Base-by-base conservation (phyloP, 768 basidiomycete species). In the Leucocoprinus leucothites region DNA sequence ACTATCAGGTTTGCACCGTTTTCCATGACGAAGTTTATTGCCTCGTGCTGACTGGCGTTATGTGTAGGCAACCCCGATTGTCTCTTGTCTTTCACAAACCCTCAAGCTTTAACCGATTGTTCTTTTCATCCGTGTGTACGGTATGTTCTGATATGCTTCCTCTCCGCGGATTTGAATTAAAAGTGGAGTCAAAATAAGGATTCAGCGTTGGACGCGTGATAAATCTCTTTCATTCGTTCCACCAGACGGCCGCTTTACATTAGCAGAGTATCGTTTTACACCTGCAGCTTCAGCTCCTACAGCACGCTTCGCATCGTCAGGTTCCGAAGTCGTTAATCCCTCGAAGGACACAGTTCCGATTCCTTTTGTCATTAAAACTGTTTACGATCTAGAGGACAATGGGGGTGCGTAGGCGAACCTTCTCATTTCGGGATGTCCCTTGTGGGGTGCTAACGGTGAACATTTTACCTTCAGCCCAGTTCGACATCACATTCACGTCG, bases 71-170 rank as follows among this genome's bases (percentile, higher is more conserved):
- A 87, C 42, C 95, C 95, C n/a, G 95, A 97, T 64, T 78, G 95
- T 51, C 74, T 85, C 1, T 67, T 96, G 55, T 83, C 80, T 13
- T 90, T 96, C 66, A 77, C 82, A 6, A 93, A 91, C 66, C 79
- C 90, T 1, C 82, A 82, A 61, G 79, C 83, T 26, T 72, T 94
- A 62, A 75, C 74, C 1, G 91, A 95, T 61, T 89, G 87, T 58
- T 83, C 90, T 1, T 96, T 98, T 69, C 96, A 98, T 67, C 85
- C 94, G 26, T 97, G 94, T 67, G 86, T 98, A 53, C 81, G 95
- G 92, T 92, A 67, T 56, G 82, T 66, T 9, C 36, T 21, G 52
- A 16, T 3, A 16, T 50, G 24, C 22, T 45, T 21, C 21, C 18
- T 24, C 18, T 26, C 43, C 52, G 59, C 57, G 24, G 53, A 49